These are phyloP conservation scores for Candolleomyces aberdarensis DNA, from an alignment of 768 basidiomycete species.

Conservation along the genomic window DNA sequence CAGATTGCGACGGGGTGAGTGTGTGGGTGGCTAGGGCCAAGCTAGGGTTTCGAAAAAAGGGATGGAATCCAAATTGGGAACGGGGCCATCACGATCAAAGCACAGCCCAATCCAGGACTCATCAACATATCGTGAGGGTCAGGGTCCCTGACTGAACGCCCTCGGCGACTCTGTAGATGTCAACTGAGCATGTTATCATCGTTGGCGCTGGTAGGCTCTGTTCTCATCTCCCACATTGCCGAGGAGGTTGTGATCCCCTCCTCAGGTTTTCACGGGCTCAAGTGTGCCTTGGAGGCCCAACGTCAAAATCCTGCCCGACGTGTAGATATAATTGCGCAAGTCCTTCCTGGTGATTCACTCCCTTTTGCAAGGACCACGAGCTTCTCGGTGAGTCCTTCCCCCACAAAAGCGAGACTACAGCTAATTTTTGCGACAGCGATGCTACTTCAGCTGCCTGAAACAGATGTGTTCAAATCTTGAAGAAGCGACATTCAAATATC, in stretches of 20 bases:
- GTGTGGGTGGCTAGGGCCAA: too few species aligned
- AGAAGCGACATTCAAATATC: too few species aligned
- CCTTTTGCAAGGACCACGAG: neutral
- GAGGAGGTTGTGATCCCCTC: neutral
- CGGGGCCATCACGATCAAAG: too few species aligned
- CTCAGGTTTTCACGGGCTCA: neutral
- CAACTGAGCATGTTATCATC: neutral
- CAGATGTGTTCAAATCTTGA: neutral
- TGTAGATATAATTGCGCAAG: neutral
- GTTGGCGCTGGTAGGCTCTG: neutral
- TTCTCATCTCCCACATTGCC: neutral
- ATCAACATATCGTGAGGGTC: too few species aligned
- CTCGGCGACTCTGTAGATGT: neutral
- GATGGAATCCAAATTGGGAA: too few species aligned
- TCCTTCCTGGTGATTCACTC: neutral
- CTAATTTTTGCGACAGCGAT: neutral
- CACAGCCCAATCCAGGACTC: too few species aligned
- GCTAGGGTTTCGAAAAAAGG: too few species aligned
- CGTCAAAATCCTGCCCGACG: neutral
- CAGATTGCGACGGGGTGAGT: too few species aligned
- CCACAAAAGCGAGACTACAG: neutral
- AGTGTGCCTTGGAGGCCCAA: neutral
- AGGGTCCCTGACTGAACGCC: too few species aligned
- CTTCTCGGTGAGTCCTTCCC: neutral
- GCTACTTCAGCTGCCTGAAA: neutral